Evolutionary conservation across 768 basidiomycete genomes (phyloP).

Genomic region (Termitomyces titanicus): DNA sequence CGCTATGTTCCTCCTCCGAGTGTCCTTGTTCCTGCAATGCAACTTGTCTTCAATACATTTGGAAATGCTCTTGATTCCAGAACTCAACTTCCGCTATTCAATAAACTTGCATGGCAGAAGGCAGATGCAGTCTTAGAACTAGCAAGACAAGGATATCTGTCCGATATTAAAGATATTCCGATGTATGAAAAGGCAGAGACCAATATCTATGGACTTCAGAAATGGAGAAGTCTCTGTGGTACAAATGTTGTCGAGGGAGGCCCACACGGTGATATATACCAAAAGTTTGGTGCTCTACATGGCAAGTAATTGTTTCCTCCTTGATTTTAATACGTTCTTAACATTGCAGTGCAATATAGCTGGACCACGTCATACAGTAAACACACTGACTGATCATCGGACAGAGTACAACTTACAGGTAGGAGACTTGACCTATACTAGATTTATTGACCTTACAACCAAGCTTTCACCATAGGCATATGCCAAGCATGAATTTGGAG

Average conservation of each 20-base stretch:
- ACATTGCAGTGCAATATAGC: constrained; percentile 5
- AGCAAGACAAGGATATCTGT: constrained; percentile 19
- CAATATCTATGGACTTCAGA: too few species aligned
- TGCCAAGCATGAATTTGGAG: constrained; percentile 12
- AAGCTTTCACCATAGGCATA: constrained; percentile 11
- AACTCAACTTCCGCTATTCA: constrained; percentile 13
- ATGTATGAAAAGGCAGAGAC: constrained; percentile 20
- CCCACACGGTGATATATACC: constrained; percentile 21
- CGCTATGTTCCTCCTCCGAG: constrained; percentile 17
- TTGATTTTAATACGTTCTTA: background rate
- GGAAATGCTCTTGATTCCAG: constrained; percentile 17
- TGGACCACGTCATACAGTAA: constrained; percentile 17
- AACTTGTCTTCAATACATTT: constrained; percentile 18
- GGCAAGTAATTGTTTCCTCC: background rate
- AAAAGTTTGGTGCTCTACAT: constrained; percentile 17
- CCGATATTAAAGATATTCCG: constrained; percentile 14
- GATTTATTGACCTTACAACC: background rate
- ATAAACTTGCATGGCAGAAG: background rate
- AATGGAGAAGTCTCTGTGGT: constrained; percentile 15
- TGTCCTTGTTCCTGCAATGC: constrained; percentile 17
- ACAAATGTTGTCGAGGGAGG: constrained; percentile 23
- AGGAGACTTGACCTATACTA: too few species aligned
- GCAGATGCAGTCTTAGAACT: constrained; percentile 17
- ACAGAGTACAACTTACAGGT: constrained; percentile 17
- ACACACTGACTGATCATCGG: constrained; percentile 21